phyloP scores from a whole-genome alignment of 148 eudicot species.

The Dianthus caryophyllus region DNA sequence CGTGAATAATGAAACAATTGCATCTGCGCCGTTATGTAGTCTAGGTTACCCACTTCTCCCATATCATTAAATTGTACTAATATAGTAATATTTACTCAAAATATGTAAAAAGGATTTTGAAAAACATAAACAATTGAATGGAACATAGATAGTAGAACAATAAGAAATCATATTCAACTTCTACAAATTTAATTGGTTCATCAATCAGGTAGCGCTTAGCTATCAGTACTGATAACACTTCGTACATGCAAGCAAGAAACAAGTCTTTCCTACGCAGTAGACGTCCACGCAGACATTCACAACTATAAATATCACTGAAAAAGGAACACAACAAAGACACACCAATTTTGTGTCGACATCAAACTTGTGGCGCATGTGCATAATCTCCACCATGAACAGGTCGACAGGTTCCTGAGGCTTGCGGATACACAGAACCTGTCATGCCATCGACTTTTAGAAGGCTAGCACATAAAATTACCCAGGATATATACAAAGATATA shows the following conservation, averaged over 20 bases:
- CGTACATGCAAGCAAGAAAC: not conserved
- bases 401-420: slow-evolving; percentile 90
- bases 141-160: too few species aligned
- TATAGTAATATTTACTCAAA: too few species aligned
- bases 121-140: too few species aligned
- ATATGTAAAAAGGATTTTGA: too few species aligned
- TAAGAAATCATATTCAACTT: not conserved
- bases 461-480: not conserved
- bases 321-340: slow-evolving; percentile 12
- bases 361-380: slow-evolving; percentile 99
- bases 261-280: not conserved
- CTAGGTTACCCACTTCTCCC: too few species aligned
- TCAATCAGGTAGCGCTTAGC: too few species aligned
- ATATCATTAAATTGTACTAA: too few species aligned
- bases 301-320: not conserved
- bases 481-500: not conserved
- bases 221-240: not conserved
- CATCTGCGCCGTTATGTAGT: not conserved
- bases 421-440: slow-evolving; percentile 89
- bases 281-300: not conserved
- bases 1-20: not conserved
- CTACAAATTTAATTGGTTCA: not conserved
- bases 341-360: slow-evolving; percentile 96
- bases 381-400: slow-evolving; percentile 97
- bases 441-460: slow-evolving; percentile 7